Conservation (phyloP, 441 rosid species). For the Melastoma candidum region DNA sequence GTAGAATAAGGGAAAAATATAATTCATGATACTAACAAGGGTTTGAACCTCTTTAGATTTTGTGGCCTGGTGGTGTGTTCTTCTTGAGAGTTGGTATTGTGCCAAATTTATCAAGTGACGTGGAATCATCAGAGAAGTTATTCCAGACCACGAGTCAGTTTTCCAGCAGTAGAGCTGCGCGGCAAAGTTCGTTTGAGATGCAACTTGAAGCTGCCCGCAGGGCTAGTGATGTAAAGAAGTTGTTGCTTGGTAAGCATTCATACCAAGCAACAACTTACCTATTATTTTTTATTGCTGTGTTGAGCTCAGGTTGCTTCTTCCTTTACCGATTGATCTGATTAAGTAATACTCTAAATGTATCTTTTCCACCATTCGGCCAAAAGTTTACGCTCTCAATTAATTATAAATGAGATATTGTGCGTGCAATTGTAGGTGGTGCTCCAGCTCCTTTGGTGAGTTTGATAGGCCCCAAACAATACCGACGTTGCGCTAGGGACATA, state of each 20-base stretch:
- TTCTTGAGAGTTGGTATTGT: constrained; percentile 40
- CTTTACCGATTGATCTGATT: too few relatives aligned
- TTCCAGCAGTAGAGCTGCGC: constrained; percentile 34
- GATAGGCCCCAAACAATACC: constrained; percentile 85
- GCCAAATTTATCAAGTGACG: constrained; percentile 24
- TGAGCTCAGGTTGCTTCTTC: too few relatives aligned
- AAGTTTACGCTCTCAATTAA: too few relatives aligned
- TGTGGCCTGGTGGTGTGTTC: constrained; percentile 91
- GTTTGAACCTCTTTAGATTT: constrained; percentile 34
- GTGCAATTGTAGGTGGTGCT: constrained; percentile 54
- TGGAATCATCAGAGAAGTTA: constrained; percentile 23
- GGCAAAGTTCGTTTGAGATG: constrained; percentile 62
- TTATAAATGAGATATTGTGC: too few relatives aligned
- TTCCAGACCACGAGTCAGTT: constrained; percentile 37
- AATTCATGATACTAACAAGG: neutral
- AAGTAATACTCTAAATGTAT: too few relatives aligned
- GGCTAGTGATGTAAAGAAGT: constrained; percentile 71
- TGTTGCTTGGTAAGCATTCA: constrained; percentile 50
- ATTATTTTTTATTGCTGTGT: neutral
- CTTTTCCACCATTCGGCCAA: too few relatives aligned
- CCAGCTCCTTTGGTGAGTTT: constrained; percentile 85
- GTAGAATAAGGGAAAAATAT: too few relatives aligned
- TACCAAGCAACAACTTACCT: neutral
- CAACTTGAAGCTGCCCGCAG: constrained; percentile 86
- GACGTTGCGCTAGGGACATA: constrained; percentile 86